Evolutionary conservation across 1,284 basidiomycete species (phyloP).

Genomic region (Thecaphora thlaspeos): DNA sequence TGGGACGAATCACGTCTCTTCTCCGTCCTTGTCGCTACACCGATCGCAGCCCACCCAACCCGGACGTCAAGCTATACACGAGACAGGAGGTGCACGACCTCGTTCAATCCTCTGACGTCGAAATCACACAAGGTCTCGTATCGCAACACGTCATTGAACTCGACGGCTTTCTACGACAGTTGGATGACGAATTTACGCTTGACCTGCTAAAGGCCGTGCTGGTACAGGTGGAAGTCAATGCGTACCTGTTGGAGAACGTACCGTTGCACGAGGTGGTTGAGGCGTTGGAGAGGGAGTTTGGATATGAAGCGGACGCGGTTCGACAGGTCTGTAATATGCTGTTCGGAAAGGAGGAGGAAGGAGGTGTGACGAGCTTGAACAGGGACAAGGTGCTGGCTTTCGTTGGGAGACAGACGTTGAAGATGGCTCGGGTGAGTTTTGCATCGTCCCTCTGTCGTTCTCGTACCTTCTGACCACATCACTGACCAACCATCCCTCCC

Average conservation of each 20-base stretch:
- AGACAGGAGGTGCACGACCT: conserved; percentile 44
- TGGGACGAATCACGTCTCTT: conserved; percentile 39
- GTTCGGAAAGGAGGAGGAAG: too few relatives aligned
- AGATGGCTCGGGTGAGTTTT: neutral
- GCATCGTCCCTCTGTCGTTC: conserved; percentile 8
- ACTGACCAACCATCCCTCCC: conserved; percentile 7
- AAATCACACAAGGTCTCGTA: conserved; percentile 35
- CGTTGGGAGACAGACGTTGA: conserved; percentile 37
- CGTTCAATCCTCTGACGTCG: conserved; percentile 48
- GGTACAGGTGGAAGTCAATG: conserved; percentile 42
- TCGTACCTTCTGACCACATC: too few relatives aligned
- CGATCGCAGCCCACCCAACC: conserved; percentile 20
- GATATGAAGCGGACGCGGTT: conserved; percentile 43
- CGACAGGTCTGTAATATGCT: too few relatives aligned
- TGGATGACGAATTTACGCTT: conserved; percentile 27
- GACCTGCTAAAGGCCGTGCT: conserved; percentile 34
- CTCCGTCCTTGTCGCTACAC: conserved; percentile 38
- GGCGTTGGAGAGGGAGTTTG: conserved; percentile 22
- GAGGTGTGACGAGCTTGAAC: too few relatives aligned
- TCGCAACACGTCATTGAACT: conserved; percentile 40
- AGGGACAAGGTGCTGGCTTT: conserved; percentile 15
- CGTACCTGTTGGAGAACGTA: conserved; percentile 33
- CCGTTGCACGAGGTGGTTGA: conserved; percentile 30
- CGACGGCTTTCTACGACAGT: conserved; percentile 43
- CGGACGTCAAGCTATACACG: conserved; percentile 32